Evolutionary conservation across 352 stramenopile genomes (phyloP).

Genomic region (Phytophthora pseudosyringae): DNA sequence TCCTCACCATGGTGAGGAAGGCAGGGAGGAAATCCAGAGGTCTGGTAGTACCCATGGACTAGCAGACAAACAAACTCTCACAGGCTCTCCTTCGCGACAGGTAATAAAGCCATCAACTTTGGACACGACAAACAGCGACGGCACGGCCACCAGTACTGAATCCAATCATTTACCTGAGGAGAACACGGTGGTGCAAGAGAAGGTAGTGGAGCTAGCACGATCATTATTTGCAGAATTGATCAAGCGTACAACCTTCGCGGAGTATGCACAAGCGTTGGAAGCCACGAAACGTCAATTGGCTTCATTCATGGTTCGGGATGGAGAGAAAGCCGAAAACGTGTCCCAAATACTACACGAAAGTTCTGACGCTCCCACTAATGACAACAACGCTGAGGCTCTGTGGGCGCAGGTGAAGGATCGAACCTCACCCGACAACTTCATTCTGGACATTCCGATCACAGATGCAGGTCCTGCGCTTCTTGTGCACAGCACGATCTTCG

Average conservation of each 20-base stretch:
- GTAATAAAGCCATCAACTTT: not conserved
- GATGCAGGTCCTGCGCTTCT: slow-evolving; percentile 59
- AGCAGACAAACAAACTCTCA: slow-evolving; percentile 6
- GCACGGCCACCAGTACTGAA: not conserved
- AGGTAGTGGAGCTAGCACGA: slow-evolving; percentile 11
- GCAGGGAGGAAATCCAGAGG: not conserved
- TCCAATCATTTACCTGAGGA: slow-evolving; percentile 11
- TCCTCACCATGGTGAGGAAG: not conserved
- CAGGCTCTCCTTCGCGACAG: slow-evolving; percentile 18
- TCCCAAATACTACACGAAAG: not conserved
- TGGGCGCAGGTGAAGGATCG: slow-evolving; percentile 31
- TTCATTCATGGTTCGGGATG: slow-evolving; percentile 30
- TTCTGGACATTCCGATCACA: slow-evolving; percentile 62
- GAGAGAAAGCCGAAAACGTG: not conserved
- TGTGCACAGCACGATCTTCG: slow-evolving; percentile 59
- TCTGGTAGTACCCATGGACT: slow-evolving; percentile 11
- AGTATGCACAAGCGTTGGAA: slow-evolving; percentile 41
- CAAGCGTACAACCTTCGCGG: slow-evolving; percentile 29
- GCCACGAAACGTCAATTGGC: slow-evolving; percentile 30
- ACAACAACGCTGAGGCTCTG: slow-evolving; percentile 4
- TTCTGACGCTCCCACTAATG: not conserved
- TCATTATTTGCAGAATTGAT: slow-evolving; percentile 5
- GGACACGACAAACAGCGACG: slow-evolving; percentile 1
- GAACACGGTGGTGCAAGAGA: slow-evolving; percentile 4
- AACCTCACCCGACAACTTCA: slow-evolving; percentile 45